Conservation (phyloP, 73 alveolate genomes). For the Effrenium voratum region DNA sequence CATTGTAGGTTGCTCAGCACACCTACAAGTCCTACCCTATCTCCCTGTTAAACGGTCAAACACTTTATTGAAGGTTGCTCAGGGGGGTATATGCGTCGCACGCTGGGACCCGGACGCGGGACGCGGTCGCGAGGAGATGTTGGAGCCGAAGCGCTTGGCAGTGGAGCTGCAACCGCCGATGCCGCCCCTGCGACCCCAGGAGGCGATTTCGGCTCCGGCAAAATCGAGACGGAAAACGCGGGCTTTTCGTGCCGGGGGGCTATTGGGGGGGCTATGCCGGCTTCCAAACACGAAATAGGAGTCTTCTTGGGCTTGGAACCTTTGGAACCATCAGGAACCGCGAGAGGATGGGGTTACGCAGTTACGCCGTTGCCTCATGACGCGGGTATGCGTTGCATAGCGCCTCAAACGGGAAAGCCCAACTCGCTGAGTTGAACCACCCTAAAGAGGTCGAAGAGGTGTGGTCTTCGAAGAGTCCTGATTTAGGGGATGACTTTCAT, state of each 20-base stretch:
- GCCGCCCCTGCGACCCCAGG: constrained; percentile 66
- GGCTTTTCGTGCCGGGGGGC: neutral
- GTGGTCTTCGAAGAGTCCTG: no score
- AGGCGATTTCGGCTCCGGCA: neutral
- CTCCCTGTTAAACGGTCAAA: neutral
- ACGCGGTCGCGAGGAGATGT: constrained; percentile 34
- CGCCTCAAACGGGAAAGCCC: no score
- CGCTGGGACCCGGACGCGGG: neutral
- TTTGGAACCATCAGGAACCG: neutral
- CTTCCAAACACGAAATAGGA: neutral
- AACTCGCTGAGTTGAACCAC: no score
- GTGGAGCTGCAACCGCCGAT: constrained; percentile 66
- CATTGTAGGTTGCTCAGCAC: neutral
- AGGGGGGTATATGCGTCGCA: neutral
- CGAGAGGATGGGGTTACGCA: neutral
- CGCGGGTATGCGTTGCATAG: no score
- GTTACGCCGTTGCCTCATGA: neutral
- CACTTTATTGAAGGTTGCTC: neutral
- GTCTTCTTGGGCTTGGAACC: neutral
- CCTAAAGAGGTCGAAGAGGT: no score
- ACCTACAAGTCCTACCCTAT: neutral
- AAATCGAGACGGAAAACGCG: neutral
- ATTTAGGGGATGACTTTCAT: no score
- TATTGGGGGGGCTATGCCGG: neutral
- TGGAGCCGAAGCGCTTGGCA: constrained; percentile 56